Percentiles rank a stretch among this genome's conserved stretches.
Conservation (phyloP, 164 flowering plant genomes). For the Magnolia changhungtana region DNA sequence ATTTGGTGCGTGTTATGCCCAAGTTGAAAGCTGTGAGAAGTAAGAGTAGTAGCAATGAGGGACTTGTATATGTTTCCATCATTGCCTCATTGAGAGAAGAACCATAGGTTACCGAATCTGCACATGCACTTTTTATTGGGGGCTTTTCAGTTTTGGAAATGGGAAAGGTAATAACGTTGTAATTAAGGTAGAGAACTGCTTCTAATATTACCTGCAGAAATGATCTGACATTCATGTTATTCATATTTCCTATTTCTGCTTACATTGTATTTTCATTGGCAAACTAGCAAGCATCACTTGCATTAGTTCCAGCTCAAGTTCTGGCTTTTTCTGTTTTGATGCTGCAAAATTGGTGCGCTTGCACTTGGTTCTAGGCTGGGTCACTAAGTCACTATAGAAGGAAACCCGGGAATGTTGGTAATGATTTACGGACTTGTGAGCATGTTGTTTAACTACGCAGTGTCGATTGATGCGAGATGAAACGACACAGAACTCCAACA, state of each 20-base stretch:
- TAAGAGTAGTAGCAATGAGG: too few species aligned
- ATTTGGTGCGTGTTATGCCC: too few species aligned
- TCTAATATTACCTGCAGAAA: neutral
- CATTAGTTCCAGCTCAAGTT: neutral
- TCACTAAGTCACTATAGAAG: neutral
- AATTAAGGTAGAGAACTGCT: neutral
- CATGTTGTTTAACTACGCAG: too few species aligned
- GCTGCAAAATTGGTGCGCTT: neutral
- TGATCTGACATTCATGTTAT: neutral
- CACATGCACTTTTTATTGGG: conserved; percentile 68
- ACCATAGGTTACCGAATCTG: conserved; percentile 56
- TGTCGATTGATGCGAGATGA: conserved; percentile 40
- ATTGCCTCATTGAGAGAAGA: too few species aligned
- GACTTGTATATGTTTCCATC: too few species aligned
- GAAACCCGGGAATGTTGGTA: neutral
- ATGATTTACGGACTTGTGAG: too few species aligned
- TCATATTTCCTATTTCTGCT: neutral
- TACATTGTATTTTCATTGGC: too few species aligned
- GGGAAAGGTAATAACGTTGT: conserved; percentile 43
- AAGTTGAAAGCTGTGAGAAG: too few species aligned
- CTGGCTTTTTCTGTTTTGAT: too few species aligned
- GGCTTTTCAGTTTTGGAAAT: conserved; percentile 63
- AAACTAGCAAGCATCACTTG: neutral
- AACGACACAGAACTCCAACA: too few species aligned
- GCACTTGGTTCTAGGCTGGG: neutral